Conservation (phyloP, 306 rosid genomes). For the Casuarina equisetifolia region DNA sequence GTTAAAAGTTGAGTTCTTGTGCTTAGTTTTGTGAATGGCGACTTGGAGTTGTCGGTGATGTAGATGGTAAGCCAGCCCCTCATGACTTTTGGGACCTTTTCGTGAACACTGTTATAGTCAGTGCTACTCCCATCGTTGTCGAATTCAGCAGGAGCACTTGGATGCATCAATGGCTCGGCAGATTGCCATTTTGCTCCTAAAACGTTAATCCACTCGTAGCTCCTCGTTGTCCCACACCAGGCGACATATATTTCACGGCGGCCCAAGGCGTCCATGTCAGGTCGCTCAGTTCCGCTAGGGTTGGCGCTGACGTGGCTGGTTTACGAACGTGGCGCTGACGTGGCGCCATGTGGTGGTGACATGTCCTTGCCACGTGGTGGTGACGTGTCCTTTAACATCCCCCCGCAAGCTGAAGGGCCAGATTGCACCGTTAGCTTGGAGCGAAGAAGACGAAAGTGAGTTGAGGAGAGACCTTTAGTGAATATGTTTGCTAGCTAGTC, state of each 20-base stretch:
- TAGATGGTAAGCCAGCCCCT: conserved; percentile 72
- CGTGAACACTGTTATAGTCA: conserved; percentile 4
- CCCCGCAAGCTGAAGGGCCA: no score
- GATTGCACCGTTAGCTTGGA: no score
- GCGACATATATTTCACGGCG: conserved; percentile 63
- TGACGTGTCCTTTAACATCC: no score
- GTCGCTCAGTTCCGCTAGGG: no score
- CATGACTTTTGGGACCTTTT: conserved; percentile 45
- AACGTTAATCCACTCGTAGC: conserved; percentile 55
- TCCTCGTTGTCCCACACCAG: conserved; percentile 65
- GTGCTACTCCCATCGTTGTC: conserved; percentile 10
- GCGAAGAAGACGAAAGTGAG: no score
- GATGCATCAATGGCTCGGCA: conserved; percentile 19
- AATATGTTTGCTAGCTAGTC: no score
- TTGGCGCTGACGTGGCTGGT: no score
- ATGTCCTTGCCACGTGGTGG: no score
- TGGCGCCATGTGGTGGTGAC: no score
- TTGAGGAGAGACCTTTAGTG: no score
- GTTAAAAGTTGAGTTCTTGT: conserved; percentile 44
- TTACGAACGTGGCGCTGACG: no score
- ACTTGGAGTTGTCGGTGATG: conserved; percentile 41
- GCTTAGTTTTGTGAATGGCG: conserved; percentile 48
- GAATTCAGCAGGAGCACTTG: conserved; percentile 6
- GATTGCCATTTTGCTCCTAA: conserved; percentile 39
- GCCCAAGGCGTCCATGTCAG: conserved; percentile 36